phyloP scores from a whole-genome alignment of 805 yeast genomes.

The Scheffersomyces lignosus region DNA sequence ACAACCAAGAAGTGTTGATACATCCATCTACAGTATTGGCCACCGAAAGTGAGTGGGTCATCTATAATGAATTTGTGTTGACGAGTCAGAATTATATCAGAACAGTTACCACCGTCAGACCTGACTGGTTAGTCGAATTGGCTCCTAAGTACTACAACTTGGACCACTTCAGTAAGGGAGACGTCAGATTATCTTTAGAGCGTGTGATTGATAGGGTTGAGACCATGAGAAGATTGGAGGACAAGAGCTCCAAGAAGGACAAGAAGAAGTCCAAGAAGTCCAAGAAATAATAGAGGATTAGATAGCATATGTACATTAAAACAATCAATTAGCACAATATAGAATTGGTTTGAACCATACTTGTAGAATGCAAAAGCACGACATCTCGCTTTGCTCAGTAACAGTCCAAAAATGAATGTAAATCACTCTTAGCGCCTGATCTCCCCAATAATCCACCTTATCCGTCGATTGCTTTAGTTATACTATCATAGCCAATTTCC shows the following conservation, averaged over 20 bases:
- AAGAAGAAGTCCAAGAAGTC: constrained; percentile 10
- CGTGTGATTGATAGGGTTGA: constrained; percentile 37
- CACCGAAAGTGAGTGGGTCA: constrained; percentile 89
- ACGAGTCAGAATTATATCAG: constrained; percentile 93
- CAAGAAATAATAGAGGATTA: constrained; percentile 7
- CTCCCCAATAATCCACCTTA: too few species aligned
- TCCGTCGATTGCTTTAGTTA: too few species aligned
- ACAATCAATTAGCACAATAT: neutral
- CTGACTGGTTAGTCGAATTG: constrained; percentile 87
- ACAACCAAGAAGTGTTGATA: constrained; percentile 90
- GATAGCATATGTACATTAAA: neutral
- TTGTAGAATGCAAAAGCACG: neutral
- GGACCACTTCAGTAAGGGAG: constrained; percentile 65
- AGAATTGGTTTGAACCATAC: neutral
- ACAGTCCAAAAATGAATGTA: too few species aligned
- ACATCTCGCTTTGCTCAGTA: neutral
- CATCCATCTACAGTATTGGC: constrained; percentile 92
- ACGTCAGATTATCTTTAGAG: constrained; percentile 67
- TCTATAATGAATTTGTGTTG: constrained; percentile 92
- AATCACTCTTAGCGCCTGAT: too few species aligned
- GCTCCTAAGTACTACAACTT: constrained; percentile 73
- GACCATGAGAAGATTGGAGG: constrained; percentile 5
- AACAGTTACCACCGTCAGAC: constrained; percentile 86
- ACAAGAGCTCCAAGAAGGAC: constrained; percentile 1
- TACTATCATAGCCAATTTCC: too few species aligned